Base-by-base conservation (phyloP, 2,329 filamentous ascomycete genomes). In the Pseudogymnoascus sp. region DNA sequence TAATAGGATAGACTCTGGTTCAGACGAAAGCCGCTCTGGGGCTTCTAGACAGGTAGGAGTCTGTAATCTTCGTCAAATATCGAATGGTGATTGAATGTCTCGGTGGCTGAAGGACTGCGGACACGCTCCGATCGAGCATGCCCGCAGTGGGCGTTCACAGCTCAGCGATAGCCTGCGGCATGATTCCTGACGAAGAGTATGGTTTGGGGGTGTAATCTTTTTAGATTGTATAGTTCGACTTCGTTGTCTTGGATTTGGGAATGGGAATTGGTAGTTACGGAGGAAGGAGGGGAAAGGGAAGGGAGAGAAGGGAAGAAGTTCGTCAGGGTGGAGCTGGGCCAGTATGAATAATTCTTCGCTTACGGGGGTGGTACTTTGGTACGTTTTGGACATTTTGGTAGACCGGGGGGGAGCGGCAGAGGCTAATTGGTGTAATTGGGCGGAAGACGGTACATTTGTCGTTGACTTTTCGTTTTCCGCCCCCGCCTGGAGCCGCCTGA, bases 71-170 rank as follows among this genome's bases (percentile, higher is more conserved):
- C 81, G 85, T 88, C 85, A 50, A 81, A 85, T 76, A 73, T 80
- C 79, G 78, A 78, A 82, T 79, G 77, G 74, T 77, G 77, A 80
- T 84, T 82, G 79, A 81, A 80, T 78, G 79, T 81, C 81, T 91
- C 87, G 79, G 86, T 87, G 88, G 87, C 89, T 91, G 88, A 85
- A 85, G 87, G 88, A 90, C 89, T 91, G 84, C 86, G 83, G 82
- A 83, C 83, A 81, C 71, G 77, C 76, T 76, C 74, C 71, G 73
- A 71, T 71, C 69, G 73, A 73, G 73, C 76, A 76, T 77, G 80
- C 84, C 85, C 86, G 86, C 85, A 91, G 88, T 87, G 86, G 85
- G 83, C 78, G 83, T 90, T 92, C 91, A 95, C 88, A 93, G 89
- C 88, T 88, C 87, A 89, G 85, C 87, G 87, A 88, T 79, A 81